phyloP scores from a whole-genome alignment of 768 basidiomycete species.

The Clitopilus hobsonii region DNA sequence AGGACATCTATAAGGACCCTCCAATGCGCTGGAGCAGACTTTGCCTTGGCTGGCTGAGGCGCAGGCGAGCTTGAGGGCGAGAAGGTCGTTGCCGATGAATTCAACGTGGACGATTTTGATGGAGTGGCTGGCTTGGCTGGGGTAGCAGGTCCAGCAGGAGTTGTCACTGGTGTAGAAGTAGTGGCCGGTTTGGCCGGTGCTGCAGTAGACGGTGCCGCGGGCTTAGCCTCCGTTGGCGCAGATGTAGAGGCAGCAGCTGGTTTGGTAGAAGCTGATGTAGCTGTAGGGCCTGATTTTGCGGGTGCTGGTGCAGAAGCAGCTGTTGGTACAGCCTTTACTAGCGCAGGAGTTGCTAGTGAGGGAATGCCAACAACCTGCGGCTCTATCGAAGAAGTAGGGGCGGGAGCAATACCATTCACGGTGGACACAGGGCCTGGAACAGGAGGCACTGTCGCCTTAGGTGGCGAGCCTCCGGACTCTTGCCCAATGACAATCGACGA shows the following conservation, averaged over 20 bases:
- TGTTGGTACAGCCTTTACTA: background rate
- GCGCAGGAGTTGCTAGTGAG: too few relatives aligned
- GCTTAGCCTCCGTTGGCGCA: background rate
- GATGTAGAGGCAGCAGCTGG: too few relatives aligned
- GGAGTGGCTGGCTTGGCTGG: background rate
- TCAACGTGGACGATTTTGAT: background rate
- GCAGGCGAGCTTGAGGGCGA: background rate
- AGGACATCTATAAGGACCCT: conserved; percentile 1
- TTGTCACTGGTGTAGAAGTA: too few relatives aligned
- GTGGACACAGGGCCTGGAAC: too few relatives aligned
- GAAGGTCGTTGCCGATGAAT: background rate
- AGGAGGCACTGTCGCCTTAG: too few relatives aligned
- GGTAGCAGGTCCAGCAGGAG: too few relatives aligned
- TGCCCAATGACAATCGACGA: background rate
- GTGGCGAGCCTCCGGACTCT: too few relatives aligned
- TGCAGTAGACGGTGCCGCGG: background rate
- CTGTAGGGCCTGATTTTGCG: too few relatives aligned
- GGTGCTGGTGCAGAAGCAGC: background rate
- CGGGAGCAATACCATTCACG: background rate
- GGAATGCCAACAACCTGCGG: too few relatives aligned
- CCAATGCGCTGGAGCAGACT: background rate
- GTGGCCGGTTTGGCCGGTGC: too few relatives aligned
- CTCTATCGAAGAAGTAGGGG: too few relatives aligned
- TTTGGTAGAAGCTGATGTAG: too few relatives aligned
- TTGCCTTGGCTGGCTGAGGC: background rate